Evolutionary conservation across 2,329 filamentous ascomycete species (phyloP).

Genomic region (Aspergillus carbonarius): DNA sequence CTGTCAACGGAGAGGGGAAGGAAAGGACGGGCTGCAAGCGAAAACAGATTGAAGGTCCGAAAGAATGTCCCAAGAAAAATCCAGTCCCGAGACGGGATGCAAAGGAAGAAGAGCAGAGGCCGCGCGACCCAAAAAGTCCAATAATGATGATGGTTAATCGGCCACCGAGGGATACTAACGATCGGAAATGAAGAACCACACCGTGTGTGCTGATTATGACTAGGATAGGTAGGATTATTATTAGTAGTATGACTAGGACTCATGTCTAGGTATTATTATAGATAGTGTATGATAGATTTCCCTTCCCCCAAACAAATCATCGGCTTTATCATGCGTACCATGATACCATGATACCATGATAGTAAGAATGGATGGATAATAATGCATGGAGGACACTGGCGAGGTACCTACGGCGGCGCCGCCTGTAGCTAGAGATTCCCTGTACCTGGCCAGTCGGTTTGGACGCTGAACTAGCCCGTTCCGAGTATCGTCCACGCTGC

Average conservation of each 20-base stretch:
- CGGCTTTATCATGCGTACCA: neutral
- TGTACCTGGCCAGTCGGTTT: neutral
- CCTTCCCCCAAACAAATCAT: neutral
- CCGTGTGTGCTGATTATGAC: neutral
- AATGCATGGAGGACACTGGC: neutral
- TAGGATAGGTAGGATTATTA: neutral
- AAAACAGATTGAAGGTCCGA: constrained; percentile 10
- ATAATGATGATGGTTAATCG: neutral
- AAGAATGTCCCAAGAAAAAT: constrained; percentile 13
- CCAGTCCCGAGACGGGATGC: neutral
- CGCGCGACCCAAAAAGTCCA: neutral
- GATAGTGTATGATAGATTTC: neutral
- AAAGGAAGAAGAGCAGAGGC: neutral
- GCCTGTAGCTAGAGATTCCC: neutral
- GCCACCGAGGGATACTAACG: neutral
- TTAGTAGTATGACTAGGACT: neutral
- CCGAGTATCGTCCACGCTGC: constrained; percentile 5
- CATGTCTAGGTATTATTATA: neutral
- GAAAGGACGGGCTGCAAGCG: constrained; percentile 12
- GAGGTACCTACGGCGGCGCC: neutral
- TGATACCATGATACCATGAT: neutral
- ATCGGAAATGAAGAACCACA: neutral
- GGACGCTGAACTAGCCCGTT: constrained; percentile 1
- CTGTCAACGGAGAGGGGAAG: constrained; percentile 17
- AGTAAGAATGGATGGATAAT: neutral